phyloP scores from a whole-genome alignment of 805 yeast species.

The Candida ascalaphidarum region DNA sequence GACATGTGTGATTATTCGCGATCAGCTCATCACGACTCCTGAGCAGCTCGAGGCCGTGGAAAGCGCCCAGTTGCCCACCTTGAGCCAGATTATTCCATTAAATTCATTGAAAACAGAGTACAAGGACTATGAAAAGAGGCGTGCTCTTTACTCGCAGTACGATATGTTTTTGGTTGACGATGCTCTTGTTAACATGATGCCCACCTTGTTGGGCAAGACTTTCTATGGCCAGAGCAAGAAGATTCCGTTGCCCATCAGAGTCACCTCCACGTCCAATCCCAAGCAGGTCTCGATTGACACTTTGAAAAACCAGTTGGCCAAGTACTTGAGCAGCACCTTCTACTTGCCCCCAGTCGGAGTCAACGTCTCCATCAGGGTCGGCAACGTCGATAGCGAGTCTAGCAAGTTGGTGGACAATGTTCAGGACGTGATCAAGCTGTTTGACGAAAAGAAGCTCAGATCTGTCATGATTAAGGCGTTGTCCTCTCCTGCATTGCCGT shows the following conservation, averaged over 20 bases:
- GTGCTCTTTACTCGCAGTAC: constrained; percentile 59
- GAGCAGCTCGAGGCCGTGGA: constrained; percentile 39
- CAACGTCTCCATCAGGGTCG: constrained; percentile 58
- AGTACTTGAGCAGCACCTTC: constrained; percentile 48
- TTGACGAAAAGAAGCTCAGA: constrained; percentile 41
- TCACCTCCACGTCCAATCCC: constrained; percentile 20
- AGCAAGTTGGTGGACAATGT: constrained; percentile 54
- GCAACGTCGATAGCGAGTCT: constrained; percentile 35
- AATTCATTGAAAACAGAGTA: constrained; percentile 74
- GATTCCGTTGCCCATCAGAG: constrained; percentile 58
- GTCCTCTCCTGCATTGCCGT: constrained; percentile 76
- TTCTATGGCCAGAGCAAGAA: constrained; percentile 51
- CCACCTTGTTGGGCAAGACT: constrained; percentile 72
- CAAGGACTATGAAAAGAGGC: constrained; percentile 82
- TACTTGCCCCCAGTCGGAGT: constrained; percentile 69
- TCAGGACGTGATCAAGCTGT: constrained; percentile 40
- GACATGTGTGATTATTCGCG: constrained; percentile 65
- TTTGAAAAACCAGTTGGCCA: constrained; percentile 49
- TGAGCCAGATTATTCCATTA: constrained; percentile 55
- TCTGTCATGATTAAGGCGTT: constrained; percentile 58
- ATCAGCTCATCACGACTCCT: constrained; percentile 38
- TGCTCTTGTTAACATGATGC: constrained; percentile 68
- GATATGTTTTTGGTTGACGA: constrained; percentile 85
- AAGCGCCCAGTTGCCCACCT: constrained; percentile 35
- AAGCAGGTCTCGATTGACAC: constrained; percentile 41